phyloP scores from a whole-genome alignment of 2,329 filamentous ascomycete species.

The Ophiocordyceps camponoti-saundersi region DNA sequence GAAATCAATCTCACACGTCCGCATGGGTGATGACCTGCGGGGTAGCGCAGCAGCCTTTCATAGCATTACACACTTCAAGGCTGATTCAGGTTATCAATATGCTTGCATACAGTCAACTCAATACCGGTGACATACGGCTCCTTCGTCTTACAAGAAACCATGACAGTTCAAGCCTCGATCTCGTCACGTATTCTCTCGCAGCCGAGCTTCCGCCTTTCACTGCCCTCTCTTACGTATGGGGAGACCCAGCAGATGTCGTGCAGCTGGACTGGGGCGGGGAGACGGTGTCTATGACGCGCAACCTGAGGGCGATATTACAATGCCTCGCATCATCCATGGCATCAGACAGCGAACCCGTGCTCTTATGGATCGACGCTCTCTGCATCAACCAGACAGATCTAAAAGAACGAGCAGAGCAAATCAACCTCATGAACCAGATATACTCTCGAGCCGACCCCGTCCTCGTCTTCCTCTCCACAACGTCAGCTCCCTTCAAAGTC shows the following conservation, averaged over 20 bases:
- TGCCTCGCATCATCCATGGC: not conserved
- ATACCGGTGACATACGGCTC: slow-evolving; percentile 12
- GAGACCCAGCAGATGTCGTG: not conserved
- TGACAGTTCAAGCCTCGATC: not conserved
- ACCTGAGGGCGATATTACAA: not conserved
- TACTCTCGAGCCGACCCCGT: not conserved
- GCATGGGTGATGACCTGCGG: no score
- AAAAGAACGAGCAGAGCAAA: not conserved
- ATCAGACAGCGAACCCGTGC: not conserved
- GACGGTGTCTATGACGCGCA: not conserved
- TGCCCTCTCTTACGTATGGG: not conserved
- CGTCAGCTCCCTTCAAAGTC: not conserved
- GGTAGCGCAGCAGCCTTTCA: no score
- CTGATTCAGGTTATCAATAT: no score
- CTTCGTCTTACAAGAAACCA: not conserved
- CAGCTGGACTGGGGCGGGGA: not conserved
- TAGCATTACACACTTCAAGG: no score
- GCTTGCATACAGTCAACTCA: slow-evolving; percentile 23
- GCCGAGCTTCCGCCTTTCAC: not conserved
- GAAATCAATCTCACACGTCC: no score
- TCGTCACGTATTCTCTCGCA: not conserved
- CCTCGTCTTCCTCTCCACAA: not conserved
- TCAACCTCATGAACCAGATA: not conserved
- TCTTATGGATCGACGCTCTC: not conserved
- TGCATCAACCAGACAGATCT: not conserved